Evolutionary conservation across 2,329 filamentous ascomycete species (phyloP).

Genomic region (Pseudocercospora cruenta): DNA sequence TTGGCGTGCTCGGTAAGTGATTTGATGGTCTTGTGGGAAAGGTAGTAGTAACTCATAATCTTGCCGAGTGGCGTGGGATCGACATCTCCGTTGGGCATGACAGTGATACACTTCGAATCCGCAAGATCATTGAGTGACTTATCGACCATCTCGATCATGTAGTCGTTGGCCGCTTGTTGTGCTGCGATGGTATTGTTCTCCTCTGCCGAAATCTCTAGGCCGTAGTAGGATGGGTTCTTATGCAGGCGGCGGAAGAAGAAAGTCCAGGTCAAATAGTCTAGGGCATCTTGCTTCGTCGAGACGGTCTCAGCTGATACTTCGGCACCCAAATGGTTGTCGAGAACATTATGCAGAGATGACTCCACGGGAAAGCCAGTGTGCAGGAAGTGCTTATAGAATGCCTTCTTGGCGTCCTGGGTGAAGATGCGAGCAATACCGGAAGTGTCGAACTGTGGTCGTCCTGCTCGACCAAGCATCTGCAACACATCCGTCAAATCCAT

Average conservation of each 20-base stretch:
- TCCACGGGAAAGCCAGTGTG: constrained; percentile 98
- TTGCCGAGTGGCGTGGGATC: constrained; percentile 90
- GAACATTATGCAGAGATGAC: constrained; percentile 90
- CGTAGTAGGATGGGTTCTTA: constrained; percentile 98
- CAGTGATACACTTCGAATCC: constrained; percentile 78
- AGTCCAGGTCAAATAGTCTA: constrained; percentile 98
- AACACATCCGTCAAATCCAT: constrained; percentile 98
- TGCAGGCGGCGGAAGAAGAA: constrained; percentile 98
- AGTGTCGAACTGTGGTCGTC: constrained; percentile 92
- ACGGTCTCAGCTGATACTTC: constrained; percentile 94
- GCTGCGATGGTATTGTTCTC: constrained; percentile 87
- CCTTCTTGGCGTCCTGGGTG: constrained; percentile 95
- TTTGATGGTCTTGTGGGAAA: constrained; percentile 89
- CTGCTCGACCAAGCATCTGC: constrained; percentile 95
- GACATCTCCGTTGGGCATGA: constrained; percentile 85
- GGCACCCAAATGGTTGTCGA: constrained; percentile 95
- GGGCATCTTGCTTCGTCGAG: constrained; percentile 89
- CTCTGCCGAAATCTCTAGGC: constrained; percentile 87
- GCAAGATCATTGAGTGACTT: constrained; percentile 81
- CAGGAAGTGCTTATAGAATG: constrained; percentile 98
- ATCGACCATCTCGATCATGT: constrained; percentile 91
- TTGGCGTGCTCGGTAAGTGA: constrained; percentile 78
- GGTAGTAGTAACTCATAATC: constrained; percentile 99
- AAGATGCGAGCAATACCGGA: constrained; percentile 97
- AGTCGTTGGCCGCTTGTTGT: constrained; percentile 86